Evolutionary conservation across 306 rosid species (phyloP).

Genomic region (Casuarina glauca): DNA sequence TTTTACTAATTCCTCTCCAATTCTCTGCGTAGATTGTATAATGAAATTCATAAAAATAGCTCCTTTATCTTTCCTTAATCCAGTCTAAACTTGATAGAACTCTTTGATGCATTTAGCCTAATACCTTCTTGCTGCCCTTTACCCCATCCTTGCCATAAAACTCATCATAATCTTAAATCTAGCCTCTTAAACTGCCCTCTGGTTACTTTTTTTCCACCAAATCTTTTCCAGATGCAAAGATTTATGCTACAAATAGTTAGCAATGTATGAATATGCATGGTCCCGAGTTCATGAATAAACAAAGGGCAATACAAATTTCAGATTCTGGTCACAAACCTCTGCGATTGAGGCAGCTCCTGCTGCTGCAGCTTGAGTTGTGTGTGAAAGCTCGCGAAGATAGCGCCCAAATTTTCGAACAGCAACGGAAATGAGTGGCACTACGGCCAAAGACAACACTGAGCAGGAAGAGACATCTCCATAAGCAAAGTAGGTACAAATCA

Average conservation of each 20-base stretch:
- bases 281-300: neutral
- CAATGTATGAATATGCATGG: neutral
- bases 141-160: neutral
- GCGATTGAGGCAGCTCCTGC: conserved; percentile 52
- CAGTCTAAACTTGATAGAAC: neutral
- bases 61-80: neutral
- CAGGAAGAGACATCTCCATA: neutral
- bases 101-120: neutral
- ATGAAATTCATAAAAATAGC: neutral
- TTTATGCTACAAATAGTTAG: neutral
- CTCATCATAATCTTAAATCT: neutral
- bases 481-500: neutral
- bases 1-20: neutral
- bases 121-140: neutral
- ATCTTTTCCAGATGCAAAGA: neutral
- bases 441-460: conserved; percentile 46
- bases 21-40: neutral
- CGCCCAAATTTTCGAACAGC: conserved; percentile 53
- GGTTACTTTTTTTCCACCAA: neutral
- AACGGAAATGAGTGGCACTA: conserved; percentile 44
- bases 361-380: conserved; percentile 53
- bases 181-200: neutral
- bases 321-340: conserved; percentile 36
- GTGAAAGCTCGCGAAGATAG: conserved; percentile 50
- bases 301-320: neutral